phyloP scores from a whole-genome alignment of 1,284 basidiomycete genomes.

The Trichosporon inkin region DNA sequence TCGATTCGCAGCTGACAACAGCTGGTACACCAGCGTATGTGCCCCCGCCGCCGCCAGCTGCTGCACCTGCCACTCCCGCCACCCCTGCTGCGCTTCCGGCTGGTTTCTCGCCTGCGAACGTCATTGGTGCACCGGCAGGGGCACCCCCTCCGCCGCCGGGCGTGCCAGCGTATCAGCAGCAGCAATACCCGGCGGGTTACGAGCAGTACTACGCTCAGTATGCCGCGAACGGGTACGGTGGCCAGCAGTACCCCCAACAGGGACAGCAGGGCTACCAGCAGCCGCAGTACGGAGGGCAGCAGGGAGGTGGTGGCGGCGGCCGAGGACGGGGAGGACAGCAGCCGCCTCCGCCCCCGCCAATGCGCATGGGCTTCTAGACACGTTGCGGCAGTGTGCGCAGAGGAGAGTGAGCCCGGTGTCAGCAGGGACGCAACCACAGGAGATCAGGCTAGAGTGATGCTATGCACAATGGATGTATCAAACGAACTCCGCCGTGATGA shows the following conservation, averaged over 20 bases:
- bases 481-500: conserved; percentile 17
- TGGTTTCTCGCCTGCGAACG: conserved; percentile 50
- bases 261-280: conserved; percentile 13
- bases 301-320: not conserved
- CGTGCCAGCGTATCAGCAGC: conserved; percentile 9
- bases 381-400: not conserved
- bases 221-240: conserved; percentile 10
- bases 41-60: conserved; percentile 43
- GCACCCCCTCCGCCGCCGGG: conserved; percentile 15
- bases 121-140: conserved; percentile 17
- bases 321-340: not conserved
- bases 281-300: conserved; percentile 15
- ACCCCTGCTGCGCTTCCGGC: conserved; percentile 31
- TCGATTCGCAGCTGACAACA: not conserved
- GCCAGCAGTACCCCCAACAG: conserved; percentile 16
- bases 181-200: conserved; percentile 24
- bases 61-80: conserved; percentile 8
- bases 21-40: conserved; percentile 25
- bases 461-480: conserved; percentile 12
- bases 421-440: not conserved
- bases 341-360: conserved; percentile 40
- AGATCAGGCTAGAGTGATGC: conserved; percentile 11
- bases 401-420: not conserved
- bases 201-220: conserved; percentile 16
- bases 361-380: conserved; percentile 42